These are phyloP conservation scores for Pseudocercospora crystallina DNA, from an alignment of 2,329 filamentous ascomycete species.

Conservation along the genomic window DNA sequence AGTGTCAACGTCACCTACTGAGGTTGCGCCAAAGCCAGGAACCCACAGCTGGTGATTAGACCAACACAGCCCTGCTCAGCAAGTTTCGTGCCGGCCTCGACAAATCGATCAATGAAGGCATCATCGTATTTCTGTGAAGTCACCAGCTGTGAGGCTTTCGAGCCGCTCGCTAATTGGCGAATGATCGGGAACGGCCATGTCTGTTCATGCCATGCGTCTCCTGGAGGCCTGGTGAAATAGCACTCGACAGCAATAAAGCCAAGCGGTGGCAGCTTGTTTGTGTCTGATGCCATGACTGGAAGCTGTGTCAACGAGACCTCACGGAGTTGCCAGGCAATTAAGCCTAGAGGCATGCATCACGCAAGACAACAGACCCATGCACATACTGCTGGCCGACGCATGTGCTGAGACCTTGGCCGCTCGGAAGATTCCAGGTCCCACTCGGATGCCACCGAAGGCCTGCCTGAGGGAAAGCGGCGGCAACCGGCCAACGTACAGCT, in stretches of 20 bases:
- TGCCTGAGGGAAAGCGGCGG: too few relatives aligned
- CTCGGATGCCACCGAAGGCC: too few relatives aligned
- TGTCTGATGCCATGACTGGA: too few relatives aligned
- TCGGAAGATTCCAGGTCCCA: too few relatives aligned
- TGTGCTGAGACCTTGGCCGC: too few relatives aligned
- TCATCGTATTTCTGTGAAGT: conserved; percentile 33
- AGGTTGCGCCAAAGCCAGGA: conserved; percentile 40
- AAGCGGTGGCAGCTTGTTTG: conserved; percentile 34
- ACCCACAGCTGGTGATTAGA: conserved; percentile 44
- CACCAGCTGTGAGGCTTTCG: conserved; percentile 34
- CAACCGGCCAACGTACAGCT: too few relatives aligned
- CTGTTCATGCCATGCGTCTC: conserved; percentile 38
- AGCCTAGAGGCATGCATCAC: too few relatives aligned
- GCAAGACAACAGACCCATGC: too few relatives aligned
- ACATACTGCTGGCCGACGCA: too few relatives aligned
- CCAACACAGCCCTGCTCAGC: conserved; percentile 38
- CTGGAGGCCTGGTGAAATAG: conserved; percentile 37
- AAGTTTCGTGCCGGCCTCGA: conserved; percentile 36
- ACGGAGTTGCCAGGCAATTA: too few relatives aligned
- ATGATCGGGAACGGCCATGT: conserved; percentile 43
- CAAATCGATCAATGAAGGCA: conserved; percentile 51
- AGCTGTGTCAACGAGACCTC: too few relatives aligned
- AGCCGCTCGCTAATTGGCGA: conserved; percentile 35
- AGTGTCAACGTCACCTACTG: conserved; percentile 27
- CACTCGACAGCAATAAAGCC: conserved; percentile 41